phyloP scores from a whole-genome alignment of 2,329 filamentous ascomycete genomes.

The Scytalidium sp. region DNA sequence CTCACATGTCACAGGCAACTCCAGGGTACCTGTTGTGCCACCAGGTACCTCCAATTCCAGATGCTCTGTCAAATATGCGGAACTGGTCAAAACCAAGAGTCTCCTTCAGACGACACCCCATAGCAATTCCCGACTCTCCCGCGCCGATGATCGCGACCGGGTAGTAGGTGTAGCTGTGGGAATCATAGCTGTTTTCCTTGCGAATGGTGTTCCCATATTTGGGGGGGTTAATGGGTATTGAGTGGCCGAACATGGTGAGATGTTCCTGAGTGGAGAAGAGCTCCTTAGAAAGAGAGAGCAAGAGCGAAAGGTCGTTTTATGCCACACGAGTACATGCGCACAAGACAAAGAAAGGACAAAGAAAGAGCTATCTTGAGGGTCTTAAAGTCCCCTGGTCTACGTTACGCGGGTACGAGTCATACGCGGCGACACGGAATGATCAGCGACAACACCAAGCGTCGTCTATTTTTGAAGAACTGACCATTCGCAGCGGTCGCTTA shows the following conservation, averaged over 20 bases:
- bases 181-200: conserved; percentile 34
- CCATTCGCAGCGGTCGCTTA: too few relatives aligned
- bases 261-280: neutral
- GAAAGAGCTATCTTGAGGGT: too few relatives aligned
- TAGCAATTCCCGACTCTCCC: conserved; percentile 56
- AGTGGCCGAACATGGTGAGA: neutral
- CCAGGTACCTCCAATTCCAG: conserved; percentile 51
- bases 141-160: conserved; percentile 53
- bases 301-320: neutral
- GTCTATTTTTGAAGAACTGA: too few relatives aligned
- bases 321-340: too few relatives aligned
- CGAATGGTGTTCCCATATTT: conserved; percentile 31
- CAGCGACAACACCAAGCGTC: too few relatives aligned
- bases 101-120: conserved; percentile 54
- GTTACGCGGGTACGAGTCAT: too few relatives aligned
- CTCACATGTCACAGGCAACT: conserved; percentile 48
- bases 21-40: conserved; percentile 58
- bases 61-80: conserved; percentile 53
- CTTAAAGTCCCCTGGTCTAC: too few relatives aligned
- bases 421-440: too few relatives aligned
- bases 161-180: conserved; percentile 31
- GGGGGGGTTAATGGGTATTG: neutral
- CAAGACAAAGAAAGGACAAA: too few relatives aligned
- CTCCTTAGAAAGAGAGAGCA: neutral
- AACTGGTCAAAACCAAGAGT: conserved; percentile 55